Evolutionary conservation across 148 eudicot species (phyloP).

Genomic region (Selenicereus undatus): DNA sequence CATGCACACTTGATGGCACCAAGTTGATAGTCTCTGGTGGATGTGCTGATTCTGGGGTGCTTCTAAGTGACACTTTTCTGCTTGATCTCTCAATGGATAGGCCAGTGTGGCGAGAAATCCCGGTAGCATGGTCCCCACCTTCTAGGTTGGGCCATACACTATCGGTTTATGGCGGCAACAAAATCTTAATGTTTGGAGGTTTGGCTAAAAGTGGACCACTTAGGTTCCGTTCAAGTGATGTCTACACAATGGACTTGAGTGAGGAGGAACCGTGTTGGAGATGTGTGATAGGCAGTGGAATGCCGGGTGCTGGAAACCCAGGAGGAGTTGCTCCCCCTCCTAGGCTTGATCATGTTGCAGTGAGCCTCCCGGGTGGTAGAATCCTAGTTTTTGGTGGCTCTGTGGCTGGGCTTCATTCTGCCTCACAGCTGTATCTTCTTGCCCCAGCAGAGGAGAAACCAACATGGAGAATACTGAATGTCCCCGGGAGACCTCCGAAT

Average conservation of each 20-base stretch:
- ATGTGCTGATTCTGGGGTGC: slow-evolving; percentile 96
- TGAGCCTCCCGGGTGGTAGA: slow-evolving; percentile 94
- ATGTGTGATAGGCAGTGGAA: slow-evolving; percentile 81
- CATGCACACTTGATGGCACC: slow-evolving; percentile 91
- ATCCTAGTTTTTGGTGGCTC: slow-evolving; percentile 93
- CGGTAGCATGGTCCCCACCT: slow-evolving; percentile 89
- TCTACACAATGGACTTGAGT: slow-evolving; percentile 82
- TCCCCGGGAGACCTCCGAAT: slow-evolving; percentile 85
- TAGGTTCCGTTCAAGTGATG: slow-evolving; percentile 81
- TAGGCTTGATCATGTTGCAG: slow-evolving; percentile 91
- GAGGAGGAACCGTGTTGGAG: slow-evolving; percentile 95
- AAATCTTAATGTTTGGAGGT: slow-evolving; percentile 95
- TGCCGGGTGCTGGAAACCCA: slow-evolving; percentile 96
- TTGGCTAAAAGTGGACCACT: slow-evolving; percentile 90
- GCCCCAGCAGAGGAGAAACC: slow-evolving; percentile 97
- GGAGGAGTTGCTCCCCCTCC: slow-evolving; percentile 97
- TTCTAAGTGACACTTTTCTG: slow-evolving; percentile 83
- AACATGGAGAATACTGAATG: slow-evolving; percentile 88
- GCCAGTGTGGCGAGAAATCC: slow-evolving; percentile 91
- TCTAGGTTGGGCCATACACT: slow-evolving; percentile 90
- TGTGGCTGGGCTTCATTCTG: slow-evolving; percentile 96
- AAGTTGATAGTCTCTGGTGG: slow-evolving; percentile 95
- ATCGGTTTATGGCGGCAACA: slow-evolving; percentile 89
- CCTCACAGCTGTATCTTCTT: slow-evolving; percentile 83
- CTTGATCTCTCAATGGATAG: slow-evolving; percentile 93